Conservation (phyloP, 2,329 filamentous ascomycete species). For the Cladosporium sp. region DNA sequence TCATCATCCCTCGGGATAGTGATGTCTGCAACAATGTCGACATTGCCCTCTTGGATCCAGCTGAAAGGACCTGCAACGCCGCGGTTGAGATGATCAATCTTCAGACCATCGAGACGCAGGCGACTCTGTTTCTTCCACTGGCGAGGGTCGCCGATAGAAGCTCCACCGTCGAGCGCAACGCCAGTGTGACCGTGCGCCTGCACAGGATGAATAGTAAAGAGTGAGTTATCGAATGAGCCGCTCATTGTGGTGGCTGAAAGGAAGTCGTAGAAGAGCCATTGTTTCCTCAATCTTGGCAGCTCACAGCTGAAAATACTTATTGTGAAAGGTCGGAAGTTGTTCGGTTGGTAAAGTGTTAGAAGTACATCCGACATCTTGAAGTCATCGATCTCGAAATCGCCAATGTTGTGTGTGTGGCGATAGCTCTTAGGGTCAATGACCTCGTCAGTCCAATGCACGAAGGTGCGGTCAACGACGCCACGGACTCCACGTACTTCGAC, state of each 20-base stretch:
- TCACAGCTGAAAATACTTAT: constrained; percentile 96
- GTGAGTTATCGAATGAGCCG: constrained; percentile 87
- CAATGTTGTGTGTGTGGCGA: constrained; percentile 79
- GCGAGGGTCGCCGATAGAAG: constrained; percentile 60
- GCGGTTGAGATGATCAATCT: constrained; percentile 92
- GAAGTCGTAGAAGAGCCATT: constrained; percentile 98
- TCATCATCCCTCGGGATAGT: constrained; percentile 88
- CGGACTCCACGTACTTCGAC: constrained; percentile 92
- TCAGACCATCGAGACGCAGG: constrained; percentile 85
- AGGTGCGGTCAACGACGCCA: constrained; percentile 86
- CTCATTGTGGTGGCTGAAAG: constrained; percentile 94
- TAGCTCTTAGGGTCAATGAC: constrained; percentile 79
- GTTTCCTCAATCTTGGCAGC: constrained; percentile 84
- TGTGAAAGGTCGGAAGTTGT: constrained; percentile 87
- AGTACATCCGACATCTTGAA: constrained; percentile 95
- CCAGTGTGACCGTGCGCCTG: constrained; percentile 79
- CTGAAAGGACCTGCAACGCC: constrained; percentile 91
- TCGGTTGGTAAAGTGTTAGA: constrained; percentile 85
- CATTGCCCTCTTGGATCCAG: constrained; percentile 96
- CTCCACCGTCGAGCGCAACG: constrained; percentile 52
- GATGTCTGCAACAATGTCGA: constrained; percentile 93
- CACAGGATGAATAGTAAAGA: constrained; percentile 94
- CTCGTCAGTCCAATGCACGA: constrained; percentile 63
- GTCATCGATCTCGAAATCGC: constrained; percentile 94
- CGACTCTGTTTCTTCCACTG: constrained; percentile 96